Conservation (phyloP, 1,284 basidiomycete genomes). For the Malassezia brasiliensis region DNA sequence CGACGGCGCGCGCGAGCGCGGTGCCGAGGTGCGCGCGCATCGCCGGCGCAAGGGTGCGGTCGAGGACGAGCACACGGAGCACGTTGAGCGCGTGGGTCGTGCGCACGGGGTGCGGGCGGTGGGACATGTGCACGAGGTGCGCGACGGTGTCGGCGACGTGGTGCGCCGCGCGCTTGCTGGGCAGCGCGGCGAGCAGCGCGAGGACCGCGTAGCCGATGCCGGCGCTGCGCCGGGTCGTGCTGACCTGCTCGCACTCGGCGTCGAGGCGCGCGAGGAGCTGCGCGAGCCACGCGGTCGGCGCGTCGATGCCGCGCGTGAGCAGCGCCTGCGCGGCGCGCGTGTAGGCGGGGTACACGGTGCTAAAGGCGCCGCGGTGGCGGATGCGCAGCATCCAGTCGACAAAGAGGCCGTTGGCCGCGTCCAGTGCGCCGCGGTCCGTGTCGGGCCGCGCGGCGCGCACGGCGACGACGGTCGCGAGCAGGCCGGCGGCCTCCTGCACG, state of each 20-base stretch:
- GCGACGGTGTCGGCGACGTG: background rate
- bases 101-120: conserved; percentile 14
- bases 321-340: conserved; percentile 34
- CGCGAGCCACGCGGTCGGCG: conserved; percentile 42
- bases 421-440: conserved; percentile 18
- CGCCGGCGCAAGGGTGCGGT: conserved; percentile 25
- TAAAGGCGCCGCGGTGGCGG: conserved; percentile 48
- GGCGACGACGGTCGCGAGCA: conserved; percentile 38
- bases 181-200: conserved; percentile 39
- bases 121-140: conserved; percentile 5
- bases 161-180: background rate
- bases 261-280: conserved; percentile 30
- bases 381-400: conserved; percentile 45
- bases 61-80: conserved; percentile 38
- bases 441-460: conserved; percentile 1
- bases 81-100: conserved; percentile 48
- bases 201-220: conserved; percentile 48
- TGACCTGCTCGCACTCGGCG: conserved; percentile 27
- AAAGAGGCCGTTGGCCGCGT: conserved; percentile 37
- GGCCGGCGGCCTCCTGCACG: conserved; percentile 47
- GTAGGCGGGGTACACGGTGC: conserved; percentile 47
- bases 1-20: conserved; percentile 41
- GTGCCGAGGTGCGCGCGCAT: conserved; percentile 32
- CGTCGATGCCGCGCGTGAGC: conserved; percentile 18
- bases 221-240: conserved; percentile 48